Conservation (phyloP, 2,329 filamentous ascomycete species). For the Monosporascus sp. region DNA sequence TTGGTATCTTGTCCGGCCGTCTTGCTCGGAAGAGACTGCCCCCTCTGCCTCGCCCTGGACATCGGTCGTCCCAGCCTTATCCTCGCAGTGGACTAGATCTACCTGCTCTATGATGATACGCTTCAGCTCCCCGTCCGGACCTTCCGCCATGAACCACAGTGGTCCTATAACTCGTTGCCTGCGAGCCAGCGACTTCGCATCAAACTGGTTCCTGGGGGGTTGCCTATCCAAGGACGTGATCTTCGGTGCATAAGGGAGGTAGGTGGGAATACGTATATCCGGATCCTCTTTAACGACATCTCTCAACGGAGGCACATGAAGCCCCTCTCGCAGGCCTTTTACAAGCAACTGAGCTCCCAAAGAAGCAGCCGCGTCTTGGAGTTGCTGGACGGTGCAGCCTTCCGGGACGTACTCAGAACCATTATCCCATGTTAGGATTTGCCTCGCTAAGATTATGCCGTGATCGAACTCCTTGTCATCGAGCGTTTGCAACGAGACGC, state of each 20-base stretch:
- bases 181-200: slow-evolving; percentile 46
- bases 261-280: slow-evolving; percentile 20
- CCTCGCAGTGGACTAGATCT: not conserved
- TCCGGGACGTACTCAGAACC: slow-evolving; percentile 36
- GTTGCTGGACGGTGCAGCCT: slow-evolving; percentile 38
- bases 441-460: slow-evolving; percentile 68
- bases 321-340: slow-evolving; percentile 52
- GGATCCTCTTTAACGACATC: slow-evolving; percentile 9
- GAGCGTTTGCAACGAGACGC: slow-evolving; percentile 83
- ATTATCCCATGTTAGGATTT: slow-evolving; percentile 27
- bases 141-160: slow-evolving; percentile 53
- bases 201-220: slow-evolving; percentile 39
- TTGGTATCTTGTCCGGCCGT: not conserved
- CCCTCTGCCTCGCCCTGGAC: not conserved
- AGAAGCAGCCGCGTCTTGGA: slow-evolving; percentile 53
- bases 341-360: slow-evolving; percentile 69
- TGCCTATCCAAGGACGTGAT: slow-evolving; percentile 59
- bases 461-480: slow-evolving; percentile 72
- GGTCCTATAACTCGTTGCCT: slow-evolving; percentile 57
- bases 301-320: slow-evolving; percentile 57
- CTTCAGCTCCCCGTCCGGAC: slow-evolving; percentile 14
- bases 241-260: slow-evolving; percentile 61
- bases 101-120: slow-evolving; percentile 36
- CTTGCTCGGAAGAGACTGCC: not conserved
- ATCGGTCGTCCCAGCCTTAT: not conserved